Percentiles rank a stretch among this genome's conserved stretches.
These are phyloP conservation scores for Closterium sp. DNA, from an alignment of 139 green algal species.

Conservation along the genomic window DNA sequence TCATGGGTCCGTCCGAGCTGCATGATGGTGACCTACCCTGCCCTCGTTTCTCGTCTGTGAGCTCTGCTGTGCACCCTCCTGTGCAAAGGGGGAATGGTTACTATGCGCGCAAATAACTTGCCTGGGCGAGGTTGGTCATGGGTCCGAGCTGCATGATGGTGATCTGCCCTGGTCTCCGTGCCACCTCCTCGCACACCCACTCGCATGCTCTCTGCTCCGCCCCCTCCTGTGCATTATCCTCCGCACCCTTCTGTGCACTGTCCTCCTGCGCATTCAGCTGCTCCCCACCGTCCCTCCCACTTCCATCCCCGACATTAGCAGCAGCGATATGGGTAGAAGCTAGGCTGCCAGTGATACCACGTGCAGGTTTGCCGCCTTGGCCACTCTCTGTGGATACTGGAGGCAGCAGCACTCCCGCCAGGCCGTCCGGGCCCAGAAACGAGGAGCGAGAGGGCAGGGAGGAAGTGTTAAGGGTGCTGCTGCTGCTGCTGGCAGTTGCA, in stretches of 20 bases:
- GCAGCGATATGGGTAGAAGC: neutral
- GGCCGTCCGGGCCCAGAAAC: neutral
- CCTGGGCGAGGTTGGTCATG: neutral
- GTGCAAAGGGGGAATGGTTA: no score
- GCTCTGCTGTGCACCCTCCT: no score
- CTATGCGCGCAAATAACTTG: neutral
- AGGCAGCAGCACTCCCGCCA: neutral
- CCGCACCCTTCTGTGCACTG: no score
- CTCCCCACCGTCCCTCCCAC: neutral
- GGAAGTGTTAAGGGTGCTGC: neutral
- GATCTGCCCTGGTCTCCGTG: neutral
- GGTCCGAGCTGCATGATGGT: neutral
- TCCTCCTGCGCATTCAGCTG: no score
- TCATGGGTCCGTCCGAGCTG: neutral
- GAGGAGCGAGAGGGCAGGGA: neutral
- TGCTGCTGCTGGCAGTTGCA: neutral
- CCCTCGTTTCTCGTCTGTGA: no score
- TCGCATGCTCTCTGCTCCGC: neutral
- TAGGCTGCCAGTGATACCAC: neutral
- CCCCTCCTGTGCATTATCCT: no score
- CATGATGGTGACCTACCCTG: neutral
- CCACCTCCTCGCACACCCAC: neutral
- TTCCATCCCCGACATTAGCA: neutral
- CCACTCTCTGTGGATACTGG: neutral
- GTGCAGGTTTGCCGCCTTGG: neutral